Evolutionary conservation across 768 basidiomycete species (phyloP).

Genomic region (Podaxis sp.): DNA sequence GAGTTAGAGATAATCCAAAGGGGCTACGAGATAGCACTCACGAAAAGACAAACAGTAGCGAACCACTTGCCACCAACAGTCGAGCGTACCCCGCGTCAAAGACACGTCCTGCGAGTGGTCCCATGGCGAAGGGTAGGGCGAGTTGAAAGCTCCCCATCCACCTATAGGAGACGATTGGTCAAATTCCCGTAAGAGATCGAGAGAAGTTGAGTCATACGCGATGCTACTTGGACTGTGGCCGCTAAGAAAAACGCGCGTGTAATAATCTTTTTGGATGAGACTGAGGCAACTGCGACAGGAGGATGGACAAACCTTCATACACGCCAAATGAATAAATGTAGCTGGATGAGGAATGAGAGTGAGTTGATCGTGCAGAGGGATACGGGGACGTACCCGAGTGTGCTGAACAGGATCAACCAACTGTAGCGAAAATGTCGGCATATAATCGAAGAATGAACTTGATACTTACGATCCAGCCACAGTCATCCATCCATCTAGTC

Average conservation of each 20-base stretch:
- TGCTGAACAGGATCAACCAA: conserved; percentile 42
- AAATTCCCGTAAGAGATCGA: neutral
- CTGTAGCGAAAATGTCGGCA: conserved; percentile 19
- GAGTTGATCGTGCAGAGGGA: neutral
- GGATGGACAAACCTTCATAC: conserved; percentile 29
- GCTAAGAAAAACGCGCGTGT: conserved; percentile 35
- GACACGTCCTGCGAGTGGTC: conserved; percentile 38
- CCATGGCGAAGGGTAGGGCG: conserved; percentile 40
- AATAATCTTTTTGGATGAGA: conserved; percentile 36
- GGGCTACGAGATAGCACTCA: conserved; percentile 20
- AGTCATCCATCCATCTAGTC: conserved; percentile 40
- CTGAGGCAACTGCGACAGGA: conserved; percentile 14
- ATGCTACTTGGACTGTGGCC: conserved; percentile 39
- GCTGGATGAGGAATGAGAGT: conserved; percentile 10
- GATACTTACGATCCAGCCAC: conserved; percentile 41
- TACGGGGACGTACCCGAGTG: conserved; percentile 33
- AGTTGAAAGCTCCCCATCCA: conserved; percentile 51
- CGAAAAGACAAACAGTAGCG: conserved; percentile 24
- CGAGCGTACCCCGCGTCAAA: conserved; percentile 48
- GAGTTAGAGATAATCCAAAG: conserved; percentile 13
- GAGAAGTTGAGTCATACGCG: conserved; percentile 28
- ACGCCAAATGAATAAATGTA: conserved; percentile 29
- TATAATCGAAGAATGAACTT: neutral
- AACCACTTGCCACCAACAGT: conserved; percentile 23
- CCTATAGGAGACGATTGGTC: conserved; percentile 22